These are phyloP conservation scores for Populus davidiana DNA, from an alignment of 345 rosid species.

Conservation along the genomic window DNA sequence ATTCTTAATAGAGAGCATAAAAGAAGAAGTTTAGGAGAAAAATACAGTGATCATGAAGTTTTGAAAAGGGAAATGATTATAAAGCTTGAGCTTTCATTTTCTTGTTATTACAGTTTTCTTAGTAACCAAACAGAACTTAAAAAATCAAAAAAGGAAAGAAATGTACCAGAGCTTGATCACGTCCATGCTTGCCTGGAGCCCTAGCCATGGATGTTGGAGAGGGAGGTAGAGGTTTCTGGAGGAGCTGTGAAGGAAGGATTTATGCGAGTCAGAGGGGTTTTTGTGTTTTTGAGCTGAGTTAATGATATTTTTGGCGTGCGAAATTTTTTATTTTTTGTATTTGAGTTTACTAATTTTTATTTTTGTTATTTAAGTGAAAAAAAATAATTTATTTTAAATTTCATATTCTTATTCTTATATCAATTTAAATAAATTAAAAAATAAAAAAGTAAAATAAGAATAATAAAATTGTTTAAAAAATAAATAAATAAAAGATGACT, in stretches of 20 bases:
- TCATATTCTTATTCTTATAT: too few relatives aligned
- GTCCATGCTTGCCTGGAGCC: slow-evolving; percentile 56
- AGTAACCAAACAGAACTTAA: neutral
- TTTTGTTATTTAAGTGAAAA: too few relatives aligned
- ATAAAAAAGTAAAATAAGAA: too few relatives aligned
- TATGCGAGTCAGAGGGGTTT: neutral
- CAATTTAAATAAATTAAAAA: too few relatives aligned
- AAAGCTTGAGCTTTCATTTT: neutral
- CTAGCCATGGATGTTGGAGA: slow-evolving; percentile 29
- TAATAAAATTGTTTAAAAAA: too few relatives aligned
- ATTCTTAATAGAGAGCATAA: neutral
- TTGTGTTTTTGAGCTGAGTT: neutral
- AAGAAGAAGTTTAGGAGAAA: neutral
- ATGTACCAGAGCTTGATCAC: slow-evolving; percentile 60
- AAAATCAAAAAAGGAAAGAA: neutral
- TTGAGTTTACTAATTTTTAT: too few relatives aligned
- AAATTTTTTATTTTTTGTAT: too few relatives aligned
- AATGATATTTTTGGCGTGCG: too few relatives aligned
- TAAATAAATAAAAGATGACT: too few relatives aligned
- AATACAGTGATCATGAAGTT: neutral
- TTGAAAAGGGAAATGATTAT: neutral
- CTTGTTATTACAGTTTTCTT: neutral
- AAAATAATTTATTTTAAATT: too few relatives aligned
- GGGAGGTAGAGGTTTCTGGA: slow-evolving; percentile 26
- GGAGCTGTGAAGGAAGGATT: neutral